phyloP scores from a whole-genome alignment of 1,139 yeast species.

The Ashbya aceris region DNA sequence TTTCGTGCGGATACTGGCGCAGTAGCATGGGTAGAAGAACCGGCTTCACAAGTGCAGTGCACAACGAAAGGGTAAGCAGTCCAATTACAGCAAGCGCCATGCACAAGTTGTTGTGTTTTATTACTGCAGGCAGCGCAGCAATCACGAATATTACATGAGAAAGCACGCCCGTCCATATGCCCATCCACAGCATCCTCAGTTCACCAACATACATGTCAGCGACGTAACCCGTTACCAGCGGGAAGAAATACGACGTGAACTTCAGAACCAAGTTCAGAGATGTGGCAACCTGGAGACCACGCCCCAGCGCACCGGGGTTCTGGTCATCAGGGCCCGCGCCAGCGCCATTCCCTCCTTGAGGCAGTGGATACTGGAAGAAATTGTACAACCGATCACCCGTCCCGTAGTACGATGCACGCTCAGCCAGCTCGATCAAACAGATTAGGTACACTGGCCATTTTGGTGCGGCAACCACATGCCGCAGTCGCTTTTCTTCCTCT shows the following conservation, averaged over 20 bases:
- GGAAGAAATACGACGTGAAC: conserved; percentile 78
- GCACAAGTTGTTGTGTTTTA: conserved; percentile 34
- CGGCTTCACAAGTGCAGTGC: conserved; percentile 77
- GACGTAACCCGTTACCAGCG: conserved; percentile 66
- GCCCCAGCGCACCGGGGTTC: conserved; percentile 48
- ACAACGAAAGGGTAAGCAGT: conserved; percentile 52
- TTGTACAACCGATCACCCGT: conserved; percentile 68
- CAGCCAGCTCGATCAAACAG: conserved; percentile 72
- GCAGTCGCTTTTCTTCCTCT: conserved; percentile 1
- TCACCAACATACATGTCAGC: conserved; percentile 73
- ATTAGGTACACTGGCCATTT: conserved; percentile 29
- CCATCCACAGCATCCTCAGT: conserved; percentile 56
- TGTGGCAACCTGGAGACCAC: conserved; percentile 59
- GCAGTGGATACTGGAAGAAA: conserved; percentile 59
- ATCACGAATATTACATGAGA: conserved; percentile 60
- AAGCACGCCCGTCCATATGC: conserved; percentile 48
- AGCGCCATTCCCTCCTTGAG: conserved; percentile 40
- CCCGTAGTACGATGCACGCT: conserved; percentile 80
- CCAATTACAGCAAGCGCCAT: conserved; percentile 40
- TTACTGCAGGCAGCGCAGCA: conserved; percentile 61
- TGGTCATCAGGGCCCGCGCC: conserved; percentile 39
- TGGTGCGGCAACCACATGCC: neutral
- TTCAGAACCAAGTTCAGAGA: conserved; percentile 71
- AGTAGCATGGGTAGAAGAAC: conserved; percentile 73
- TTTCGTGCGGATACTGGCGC: conserved; percentile 55